phyloP scores from a whole-genome alignment of 139 green algal genomes.

The Edaphochlamys debaryana region DNA sequence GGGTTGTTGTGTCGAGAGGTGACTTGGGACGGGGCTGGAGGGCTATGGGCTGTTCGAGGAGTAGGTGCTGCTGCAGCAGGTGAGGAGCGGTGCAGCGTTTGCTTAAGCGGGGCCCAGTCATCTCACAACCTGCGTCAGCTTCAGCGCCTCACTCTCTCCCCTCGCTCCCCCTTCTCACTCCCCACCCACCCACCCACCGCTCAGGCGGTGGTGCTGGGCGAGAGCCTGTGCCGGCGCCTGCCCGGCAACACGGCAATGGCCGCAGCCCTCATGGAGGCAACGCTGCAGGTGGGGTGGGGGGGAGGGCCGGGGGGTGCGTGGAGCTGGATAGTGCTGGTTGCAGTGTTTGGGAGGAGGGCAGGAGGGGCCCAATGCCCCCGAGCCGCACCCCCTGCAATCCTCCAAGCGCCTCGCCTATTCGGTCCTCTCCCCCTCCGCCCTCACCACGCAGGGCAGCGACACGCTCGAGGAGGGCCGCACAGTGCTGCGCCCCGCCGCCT shows the following conservation, averaged over 20 bases:
- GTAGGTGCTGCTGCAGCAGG: too few species aligned
- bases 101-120: too few species aligned
- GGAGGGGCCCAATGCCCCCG: too few species aligned
- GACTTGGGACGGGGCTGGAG: too few species aligned
- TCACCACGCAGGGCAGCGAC: not conserved
- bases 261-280: slow-evolving; percentile 18
- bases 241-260: slow-evolving; percentile 38
- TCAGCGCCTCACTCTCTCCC: too few species aligned
- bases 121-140: too few species aligned
- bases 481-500: slow-evolving; percentile 24
- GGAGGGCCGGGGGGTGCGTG: not conserved
- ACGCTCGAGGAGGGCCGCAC: slow-evolving; percentile 29
- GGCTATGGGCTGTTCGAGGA: too few species aligned
- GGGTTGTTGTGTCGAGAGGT: too few species aligned
- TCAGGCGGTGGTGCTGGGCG: slow-evolving; percentile 52
- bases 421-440: not conserved
- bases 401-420: not conserved
- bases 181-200: too few species aligned
- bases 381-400: too few species aligned
- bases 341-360: not conserved
- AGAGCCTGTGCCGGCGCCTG: slow-evolving; percentile 52
- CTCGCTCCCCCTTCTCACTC: not conserved
- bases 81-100: too few species aligned
- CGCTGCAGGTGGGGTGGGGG: slow-evolving; percentile 4
- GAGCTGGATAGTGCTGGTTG: not conserved